Conservation (phyloP, 768 basidiomycete species). For the Tulasnella sp. region DNA sequence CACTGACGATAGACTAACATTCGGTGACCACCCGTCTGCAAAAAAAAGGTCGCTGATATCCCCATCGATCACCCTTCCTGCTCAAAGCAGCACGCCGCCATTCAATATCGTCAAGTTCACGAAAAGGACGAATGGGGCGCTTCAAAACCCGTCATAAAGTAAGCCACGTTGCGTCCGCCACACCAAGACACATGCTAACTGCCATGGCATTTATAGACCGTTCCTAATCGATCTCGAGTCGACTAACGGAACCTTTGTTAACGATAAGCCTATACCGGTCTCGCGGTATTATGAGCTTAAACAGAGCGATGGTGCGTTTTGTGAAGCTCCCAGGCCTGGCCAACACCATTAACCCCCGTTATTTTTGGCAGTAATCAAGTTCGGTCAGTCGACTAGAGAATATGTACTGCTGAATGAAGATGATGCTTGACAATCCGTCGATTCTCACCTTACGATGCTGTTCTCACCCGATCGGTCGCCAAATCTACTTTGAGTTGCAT, state of each 20-base stretch:
- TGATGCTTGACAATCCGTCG: background rate
- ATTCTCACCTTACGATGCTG: background rate
- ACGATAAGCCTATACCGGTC: constrained; percentile 73
- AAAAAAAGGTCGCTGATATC: constrained; percentile 49
- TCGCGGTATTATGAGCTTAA: constrained; percentile 82
- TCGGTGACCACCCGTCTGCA: background rate
- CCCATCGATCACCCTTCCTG: constrained; percentile 92
- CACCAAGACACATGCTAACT: constrained; percentile 14
- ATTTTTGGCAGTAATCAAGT: constrained; percentile 60
- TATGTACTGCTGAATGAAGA: constrained; percentile 84
- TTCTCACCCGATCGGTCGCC: background rate
- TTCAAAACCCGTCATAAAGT: constrained; percentile 78
- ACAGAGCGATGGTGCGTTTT: constrained; percentile 60
- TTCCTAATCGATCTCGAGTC: constrained; percentile 97
- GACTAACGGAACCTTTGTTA: constrained; percentile 93
- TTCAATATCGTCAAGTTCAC: constrained; percentile 86
- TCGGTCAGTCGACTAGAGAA: constrained; percentile 71
- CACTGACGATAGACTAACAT: background rate
- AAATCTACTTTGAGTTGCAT: background rate
- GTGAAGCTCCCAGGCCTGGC: background rate
- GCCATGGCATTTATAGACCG: constrained; percentile 46
- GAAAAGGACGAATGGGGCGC: constrained; percentile 84
- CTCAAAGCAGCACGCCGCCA: constrained; percentile 96
- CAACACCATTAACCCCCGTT: constrained; percentile 17
- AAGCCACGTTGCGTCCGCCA: constrained; percentile 30